Base-by-base conservation (phyloP, 1,139 yeast species). In the Yamadazyma mexicana region DNA sequence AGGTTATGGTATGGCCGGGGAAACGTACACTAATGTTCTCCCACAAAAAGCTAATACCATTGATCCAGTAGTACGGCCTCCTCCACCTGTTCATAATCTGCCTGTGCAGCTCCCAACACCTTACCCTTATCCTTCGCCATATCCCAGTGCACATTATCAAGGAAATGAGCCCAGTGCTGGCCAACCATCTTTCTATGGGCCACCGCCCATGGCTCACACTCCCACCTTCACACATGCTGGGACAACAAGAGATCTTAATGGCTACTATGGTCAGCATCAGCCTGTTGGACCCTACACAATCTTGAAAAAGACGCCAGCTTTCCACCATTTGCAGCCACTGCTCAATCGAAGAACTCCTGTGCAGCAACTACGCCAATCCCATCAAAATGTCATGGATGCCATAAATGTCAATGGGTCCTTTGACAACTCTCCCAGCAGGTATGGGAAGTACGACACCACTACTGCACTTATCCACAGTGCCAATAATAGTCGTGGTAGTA, bases 371-470 rank as follows among this genome's bases (percentile, higher is more conserved):
- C 48, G 51, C 16, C 51, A 53, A 20, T 51, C 58, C 1, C 67
- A 63, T 34, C 45, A 47, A 7, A 49, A 51, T 6, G 37, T 63
- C 12, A 39, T 63, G 38, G 58, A 54, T 15, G 40, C 51, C 17
- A 46, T 61, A 5, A 55, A 51, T 16, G 52, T 55, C 34, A 50
- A 56, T 24, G 44, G 49, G 10, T 28, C 51, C 2, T 29, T 42
- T 30, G 46, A 38, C 16, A 33, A 25, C 6, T 31, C 35, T 9
- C 29, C 55, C 5, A 60, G 58, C 34, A 48, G 68, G 30, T 64
- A 62, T 37, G 69, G 69, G 1, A 48, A 45, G 37, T 57, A 52
- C 25, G 55, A 59, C 17, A 65, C 64, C 14, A 51, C 66, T 1
- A 46, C 57, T 3, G 43, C 52, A 4, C 44, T 44, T 5, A 42